Base-by-base conservation (phyloP, 2,329 filamentous ascomycete species). In the Neurospora sp. region DNA sequence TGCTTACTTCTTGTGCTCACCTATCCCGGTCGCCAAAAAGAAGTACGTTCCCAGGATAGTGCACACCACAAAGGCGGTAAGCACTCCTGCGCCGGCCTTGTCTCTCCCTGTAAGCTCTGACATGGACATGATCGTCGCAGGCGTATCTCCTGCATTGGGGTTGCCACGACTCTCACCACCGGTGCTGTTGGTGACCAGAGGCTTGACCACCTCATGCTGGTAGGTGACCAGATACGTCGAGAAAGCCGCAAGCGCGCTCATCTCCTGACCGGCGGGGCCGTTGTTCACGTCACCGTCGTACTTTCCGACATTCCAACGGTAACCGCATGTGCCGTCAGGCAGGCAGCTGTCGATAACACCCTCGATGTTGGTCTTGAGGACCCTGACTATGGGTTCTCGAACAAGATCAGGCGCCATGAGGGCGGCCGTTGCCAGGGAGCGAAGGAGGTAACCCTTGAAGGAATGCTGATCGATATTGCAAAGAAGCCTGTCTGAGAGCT, bases 391-490 rank as follows among this genome's bases (percentile, higher is more conserved):
- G 1, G 74, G 71, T 4, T 80, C 76, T 36, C 77, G 76, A 0
- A 82, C 84, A 52, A 80, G 81, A 17, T 7, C 23, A 1, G 85
- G 85, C 2, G 84, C 84, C n/a, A 88, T 70, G 68, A 84, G 77
- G 1, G 82, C 80, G 0, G 82, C 81, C 9, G 82, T 80, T 2
- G 82, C 83, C 70, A 88, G 79, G 79, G 83, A 84, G 13, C 83
- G 81, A 36, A 83, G 79, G 42, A 89, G 80, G 66, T 86, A 83
- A 2, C 85, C 86, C 74, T 88, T 88, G 81, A 87, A 89, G 9
- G 85, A 84, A 71, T 83, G 81, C 76, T 89, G 85, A 74, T 90
- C 89, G 67, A 82, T 81, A 76, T 86, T 85, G 79, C 89, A 90
- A 10, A 78, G 82, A n/a, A 73, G 73, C 0, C 80, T 79, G 62